phyloP scores from a whole-genome alignment of 106 monocot species.

The Apostasia shenzhenica region DNA sequence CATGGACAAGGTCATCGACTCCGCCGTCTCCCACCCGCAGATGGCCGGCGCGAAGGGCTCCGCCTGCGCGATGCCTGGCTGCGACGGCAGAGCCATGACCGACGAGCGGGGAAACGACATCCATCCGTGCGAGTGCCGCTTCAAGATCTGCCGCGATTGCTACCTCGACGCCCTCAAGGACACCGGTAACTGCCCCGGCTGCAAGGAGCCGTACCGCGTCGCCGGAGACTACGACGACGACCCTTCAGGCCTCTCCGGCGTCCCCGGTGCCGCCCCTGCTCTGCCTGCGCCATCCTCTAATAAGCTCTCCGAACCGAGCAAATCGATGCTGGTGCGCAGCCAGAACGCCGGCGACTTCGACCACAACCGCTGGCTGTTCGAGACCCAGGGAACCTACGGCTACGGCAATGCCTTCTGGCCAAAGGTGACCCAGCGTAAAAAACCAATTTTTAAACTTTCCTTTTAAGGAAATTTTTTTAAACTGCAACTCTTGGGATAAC shows the following conservation, averaged over 20 bases:
- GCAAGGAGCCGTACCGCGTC: constrained; percentile 27
- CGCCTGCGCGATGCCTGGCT: constrained; percentile 21
- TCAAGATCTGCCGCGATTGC: constrained; percentile 36
- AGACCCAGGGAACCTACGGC: constrained; percentile 58
- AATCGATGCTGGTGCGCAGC: constrained; percentile 37
- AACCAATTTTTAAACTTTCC: too few species aligned
- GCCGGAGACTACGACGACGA: constrained; percentile 19
- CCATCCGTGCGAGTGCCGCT: constrained; percentile 30
- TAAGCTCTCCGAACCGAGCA: constrained; percentile 26
- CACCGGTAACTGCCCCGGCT: constrained; percentile 27
- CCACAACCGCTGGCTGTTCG: constrained; percentile 61
- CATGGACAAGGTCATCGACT: constrained; percentile 43
- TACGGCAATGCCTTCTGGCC: constrained; percentile 62
- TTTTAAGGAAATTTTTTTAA: too few species aligned
- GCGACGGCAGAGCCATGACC: constrained; percentile 28
- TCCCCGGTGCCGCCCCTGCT: constrained; percentile 21
- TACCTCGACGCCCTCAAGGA: constrained; percentile 30
- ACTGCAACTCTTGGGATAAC: too few species aligned
- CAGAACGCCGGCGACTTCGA: constrained; percentile 50
- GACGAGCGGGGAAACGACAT: constrained; percentile 38
- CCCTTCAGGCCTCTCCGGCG: background rate
- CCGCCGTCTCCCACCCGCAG: constrained; percentile 34
- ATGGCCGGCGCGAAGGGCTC: constrained; percentile 38
- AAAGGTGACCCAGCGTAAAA: background rate
- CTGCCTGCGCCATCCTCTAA: constrained; percentile 14